phyloP scores from a whole-genome alignment of 139 green algal genomes.

The Marvania coccoides region DNA sequence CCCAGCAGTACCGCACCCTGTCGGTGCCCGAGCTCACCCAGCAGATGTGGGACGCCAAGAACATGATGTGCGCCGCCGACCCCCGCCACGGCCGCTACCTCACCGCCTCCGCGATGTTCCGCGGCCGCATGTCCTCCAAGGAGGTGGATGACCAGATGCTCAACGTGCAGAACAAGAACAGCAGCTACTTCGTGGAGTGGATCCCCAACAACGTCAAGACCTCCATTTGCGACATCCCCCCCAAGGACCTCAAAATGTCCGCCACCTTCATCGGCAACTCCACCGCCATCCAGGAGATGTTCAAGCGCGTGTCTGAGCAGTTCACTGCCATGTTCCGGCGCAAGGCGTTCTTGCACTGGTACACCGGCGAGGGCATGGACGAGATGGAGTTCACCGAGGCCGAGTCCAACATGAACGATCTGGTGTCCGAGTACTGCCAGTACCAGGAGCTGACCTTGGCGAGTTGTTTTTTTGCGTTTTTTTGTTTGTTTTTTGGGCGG shows the following conservation, averaged over 20 bases:
- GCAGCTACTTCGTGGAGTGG: conserved; percentile 96
- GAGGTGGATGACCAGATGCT: conserved; percentile 94
- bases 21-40: conserved; percentile 87
- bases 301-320: conserved; percentile 82
- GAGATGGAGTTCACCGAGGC: conserved; percentile 99
- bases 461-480: too few species aligned
- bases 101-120: conserved; percentile 82
- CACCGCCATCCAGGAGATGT: conserved; percentile 90
- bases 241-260: conserved; percentile 92
- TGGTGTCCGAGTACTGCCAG: conserved; percentile 85
- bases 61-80: conserved; percentile 98
- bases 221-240: conserved; percentile 92
- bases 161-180: conserved; percentile 68
- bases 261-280: conserved; percentile 96
- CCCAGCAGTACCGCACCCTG: conserved; percentile 86
- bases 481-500: too few species aligned
- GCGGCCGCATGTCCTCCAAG: conserved; percentile 80
- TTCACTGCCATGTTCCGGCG: conserved; percentile 97
- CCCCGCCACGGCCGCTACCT: conserved; percentile 92
- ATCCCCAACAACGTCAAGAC: conserved; percentile 99
- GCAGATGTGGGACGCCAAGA: conserved; percentile 98
- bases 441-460: too few species aligned
- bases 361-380: conserved; percentile 96
- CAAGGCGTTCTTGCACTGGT: conserved; percentile 98
- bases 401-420: conserved; percentile 87